Base-by-base conservation (phyloP, 305 asterid genomes). In the Solanum chacoense region DNA sequence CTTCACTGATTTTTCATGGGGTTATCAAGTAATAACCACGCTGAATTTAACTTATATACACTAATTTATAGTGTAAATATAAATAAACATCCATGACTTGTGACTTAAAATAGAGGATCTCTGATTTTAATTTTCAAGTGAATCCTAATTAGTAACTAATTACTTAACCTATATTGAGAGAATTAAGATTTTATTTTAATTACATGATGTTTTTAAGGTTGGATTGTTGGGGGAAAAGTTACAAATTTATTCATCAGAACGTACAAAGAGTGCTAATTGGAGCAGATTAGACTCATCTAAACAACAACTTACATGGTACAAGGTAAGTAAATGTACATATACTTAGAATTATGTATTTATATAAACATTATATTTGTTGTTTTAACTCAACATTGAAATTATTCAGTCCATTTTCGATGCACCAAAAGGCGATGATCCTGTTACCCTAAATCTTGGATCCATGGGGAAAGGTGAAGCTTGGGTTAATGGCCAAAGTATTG, bases 401-500 rank as follows among this genome's bases (percentile, higher is more conserved):
- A 18, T 16, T 71, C 85, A 95, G 98, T 63, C 96, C 11, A 85
- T 59, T 69, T 95, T 95, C 20, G 91, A 92, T 88, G 94, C 93
- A 75, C 98, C 98, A 1, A 32, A 1, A 6, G 96, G 98, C 5
- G 71, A 18, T 34, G 94, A 92, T 84, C 96, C 98, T 0, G 90
- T 94, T n/a, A 94, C 93, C 12, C 87, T 95, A 80, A 93, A 95
- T 75, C 94, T 95, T 8, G 92, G 91, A 13, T 91, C 98, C 8
- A 95, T 94, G 98, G 96, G 98, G 28, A 95, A 95, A 91, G 98
- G 98, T 7, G 91, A 93, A 93, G 93, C 90, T 8, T 95, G 96
- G 96, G 85, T 95, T 59, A 95, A 95, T 22, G 94, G 95, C 76
- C 92, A 92, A 88, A 91, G 95, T 80, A 91, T 94, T 9, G 98